These are phyloP conservation scores for Nigrospora osmanthi DNA, from an alignment of 2,329 filamentous ascomycete genomes.

Conservation along the genomic window DNA sequence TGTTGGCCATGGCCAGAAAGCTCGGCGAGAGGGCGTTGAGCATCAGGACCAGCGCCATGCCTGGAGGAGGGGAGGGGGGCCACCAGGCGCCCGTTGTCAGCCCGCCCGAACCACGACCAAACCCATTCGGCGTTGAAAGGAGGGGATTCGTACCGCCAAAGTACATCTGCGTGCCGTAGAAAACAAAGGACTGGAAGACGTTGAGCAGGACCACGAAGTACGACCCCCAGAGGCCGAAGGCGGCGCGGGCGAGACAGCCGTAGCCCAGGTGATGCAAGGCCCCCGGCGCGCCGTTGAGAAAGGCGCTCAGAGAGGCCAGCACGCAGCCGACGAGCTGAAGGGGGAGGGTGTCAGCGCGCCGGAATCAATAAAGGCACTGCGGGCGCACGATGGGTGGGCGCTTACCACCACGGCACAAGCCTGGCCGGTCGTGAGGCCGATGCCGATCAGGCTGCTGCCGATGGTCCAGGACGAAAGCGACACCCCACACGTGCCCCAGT, in stretches of 20 bases:
- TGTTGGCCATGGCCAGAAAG: conserved; percentile 7
- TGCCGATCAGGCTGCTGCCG: conserved; percentile 7
- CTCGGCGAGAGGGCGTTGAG: conserved; percentile 7
- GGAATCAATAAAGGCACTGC: too few relatives aligned
- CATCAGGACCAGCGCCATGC: conserved; percentile 9
- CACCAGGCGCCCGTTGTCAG: not conserved
- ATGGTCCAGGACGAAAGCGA: conserved; percentile 8
- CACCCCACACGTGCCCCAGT: conserved; percentile 9
- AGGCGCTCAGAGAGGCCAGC: conserved; percentile 6
- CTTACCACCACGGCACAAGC: conserved; percentile 7
- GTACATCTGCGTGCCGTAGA: conserved; percentile 9
- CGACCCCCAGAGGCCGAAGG: conserved; percentile 8
- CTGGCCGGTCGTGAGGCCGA: conserved; percentile 7
- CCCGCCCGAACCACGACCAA: too few relatives aligned
- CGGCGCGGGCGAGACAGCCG: conserved; percentile 6
- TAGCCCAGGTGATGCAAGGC: conserved; percentile 8
- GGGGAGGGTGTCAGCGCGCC: too few relatives aligned
- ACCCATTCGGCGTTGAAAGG: too few relatives aligned
- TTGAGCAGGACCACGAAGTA: conserved; percentile 8
- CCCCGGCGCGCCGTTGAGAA: conserved; percentile 8
- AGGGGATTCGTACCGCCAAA: conserved; percentile 4
- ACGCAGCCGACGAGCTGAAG: conserved; percentile 5
- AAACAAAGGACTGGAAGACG: conserved; percentile 7
- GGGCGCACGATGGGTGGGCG: not conserved
- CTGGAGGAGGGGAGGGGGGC: too few relatives aligned